Base-by-base conservation (phyloP, 257 asterid species). In the Nicotiana knightiana region DNA sequence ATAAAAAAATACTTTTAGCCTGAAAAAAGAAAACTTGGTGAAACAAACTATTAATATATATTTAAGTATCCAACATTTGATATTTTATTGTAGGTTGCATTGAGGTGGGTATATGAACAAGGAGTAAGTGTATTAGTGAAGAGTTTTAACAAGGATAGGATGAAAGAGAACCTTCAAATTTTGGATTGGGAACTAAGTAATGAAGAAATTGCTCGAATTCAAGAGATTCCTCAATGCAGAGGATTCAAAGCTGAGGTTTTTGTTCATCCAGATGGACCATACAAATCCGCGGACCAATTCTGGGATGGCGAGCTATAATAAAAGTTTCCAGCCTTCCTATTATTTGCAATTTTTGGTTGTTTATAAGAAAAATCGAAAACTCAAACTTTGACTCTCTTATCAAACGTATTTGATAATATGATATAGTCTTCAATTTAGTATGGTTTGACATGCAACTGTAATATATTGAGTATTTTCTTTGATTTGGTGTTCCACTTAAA, bases 301-400 rank as follows among this genome's bases (percentile, higher is more conserved):
- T 91, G 92, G 93, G 91, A 91, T 87, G 92, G 88, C 8, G 91
- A 90, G 76, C 33, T 89, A 17, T 43, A 43, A 43, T 43, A 43
- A 2, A 43, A 43, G 51, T 43, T 43, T 43, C 51, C 51, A 43
- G 51, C 51, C 51, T 43, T 43, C 48, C 48, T 43, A 43, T 43
- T 8, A 43, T 43, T 43, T 70, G 17, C 21, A 55, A 30, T 30
- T 17, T 12, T 48, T 30, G 15, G 1, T 10, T 4, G 48, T 11
- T 9, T 76, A 21, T 4, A 6, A 24, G 63, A 26, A 63, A 24
- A 63, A 63, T 26, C 2, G 16, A 28, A 64, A 58, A 64, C 1
- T 64, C 39, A 64, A 53, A 15, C 35, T 32, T 32, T 32, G 35
- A 32, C 35, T 32, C 35, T 32, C 35, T 32, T 32, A 32, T 53